Conservation (phyloP, 345 rosid species). For the Eucalyptus curtisii region DNA sequence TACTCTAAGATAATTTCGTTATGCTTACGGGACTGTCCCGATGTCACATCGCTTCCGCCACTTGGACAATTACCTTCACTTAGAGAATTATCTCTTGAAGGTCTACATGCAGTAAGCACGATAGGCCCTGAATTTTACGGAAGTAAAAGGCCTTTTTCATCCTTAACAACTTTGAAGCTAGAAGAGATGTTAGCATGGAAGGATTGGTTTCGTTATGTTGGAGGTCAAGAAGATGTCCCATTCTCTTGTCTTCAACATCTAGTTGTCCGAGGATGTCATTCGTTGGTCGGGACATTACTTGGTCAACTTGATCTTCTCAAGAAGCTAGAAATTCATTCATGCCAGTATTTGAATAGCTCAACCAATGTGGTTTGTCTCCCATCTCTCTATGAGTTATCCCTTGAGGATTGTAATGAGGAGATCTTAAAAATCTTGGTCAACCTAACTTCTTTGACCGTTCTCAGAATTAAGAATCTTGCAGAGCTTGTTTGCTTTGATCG, state of each 20-base stretch:
- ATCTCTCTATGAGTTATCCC: too few relatives aligned
- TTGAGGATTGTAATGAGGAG: too few relatives aligned
- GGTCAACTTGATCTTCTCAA: background rate
- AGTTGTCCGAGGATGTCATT: background rate
- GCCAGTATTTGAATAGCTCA: too few relatives aligned
- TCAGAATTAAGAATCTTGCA: too few relatives aligned
- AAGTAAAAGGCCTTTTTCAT: background rate
- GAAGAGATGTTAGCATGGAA: background rate
- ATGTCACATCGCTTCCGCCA: background rate
- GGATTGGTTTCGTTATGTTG: background rate
- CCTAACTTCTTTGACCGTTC: too few relatives aligned
- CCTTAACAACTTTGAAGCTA: background rate
- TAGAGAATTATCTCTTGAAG: background rate
- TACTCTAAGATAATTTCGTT: background rate
- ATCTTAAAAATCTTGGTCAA: too few relatives aligned
- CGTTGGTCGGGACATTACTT: background rate
- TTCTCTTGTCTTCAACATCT: background rate
- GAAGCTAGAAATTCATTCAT: too few relatives aligned
- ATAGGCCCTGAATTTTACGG: background rate
- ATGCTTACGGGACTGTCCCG: background rate
- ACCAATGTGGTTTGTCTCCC: too few relatives aligned
- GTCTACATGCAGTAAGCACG: background rate
- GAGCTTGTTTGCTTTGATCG: too few relatives aligned
- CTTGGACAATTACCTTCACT: background rate
- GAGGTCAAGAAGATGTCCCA: background rate